A percentile compares a stretch with the other conserved stretches of the same genome.
phyloP scores from a whole-genome alignment of 192 early-diverging fungal species.

The Phlyctochytrium bullatum region DNA sequence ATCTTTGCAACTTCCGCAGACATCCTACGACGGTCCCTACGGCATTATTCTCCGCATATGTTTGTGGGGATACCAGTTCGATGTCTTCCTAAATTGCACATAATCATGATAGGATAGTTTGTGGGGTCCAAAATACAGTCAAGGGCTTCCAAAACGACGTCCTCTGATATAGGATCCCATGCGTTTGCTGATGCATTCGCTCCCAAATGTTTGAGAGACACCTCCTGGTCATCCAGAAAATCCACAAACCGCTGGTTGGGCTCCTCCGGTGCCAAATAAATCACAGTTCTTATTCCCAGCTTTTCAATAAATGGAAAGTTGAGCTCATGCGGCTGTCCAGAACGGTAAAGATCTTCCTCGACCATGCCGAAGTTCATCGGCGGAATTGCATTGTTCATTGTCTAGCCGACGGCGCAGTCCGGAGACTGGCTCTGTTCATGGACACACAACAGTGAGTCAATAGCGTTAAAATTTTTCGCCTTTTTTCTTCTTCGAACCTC shows the following conservation, averaged over 20 bases:
- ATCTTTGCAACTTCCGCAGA: slow-evolving; percentile 92
- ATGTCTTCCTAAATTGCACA: slow-evolving; percentile 98
- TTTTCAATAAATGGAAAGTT: slow-evolving; percentile 99
- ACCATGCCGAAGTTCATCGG: slow-evolving; percentile 89
- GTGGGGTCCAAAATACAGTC: slow-evolving; percentile 80
- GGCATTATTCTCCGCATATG: too few species aligned
- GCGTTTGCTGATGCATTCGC: slow-evolving; percentile 78
- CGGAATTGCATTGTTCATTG: slow-evolving; percentile 8
- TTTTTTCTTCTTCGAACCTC: neutral
- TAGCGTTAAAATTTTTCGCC: neutral
- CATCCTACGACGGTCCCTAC: slow-evolving; percentile 97
- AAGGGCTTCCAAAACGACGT: slow-evolving; percentile 88
- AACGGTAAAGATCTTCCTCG: slow-evolving; percentile 95
- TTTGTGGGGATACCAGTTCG: slow-evolving; percentile 93
- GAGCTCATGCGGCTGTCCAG: slow-evolving; percentile 93
- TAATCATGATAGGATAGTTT: slow-evolving; percentile 94
- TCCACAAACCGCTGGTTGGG: slow-evolving; percentile 92
- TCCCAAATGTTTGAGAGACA: slow-evolving; percentile 87
- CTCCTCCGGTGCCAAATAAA: slow-evolving; percentile 96
- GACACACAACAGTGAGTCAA: neutral
- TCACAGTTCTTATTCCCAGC: slow-evolving; percentile 87
- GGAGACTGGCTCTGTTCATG: too few species aligned
- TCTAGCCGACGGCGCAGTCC: neutral
- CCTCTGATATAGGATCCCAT: slow-evolving; percentile 98
- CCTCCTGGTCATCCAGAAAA: slow-evolving; percentile 99